Base-by-base conservation (phyloP, 1,284 basidiomycete genomes). In the Sparassis latifolia region DNA sequence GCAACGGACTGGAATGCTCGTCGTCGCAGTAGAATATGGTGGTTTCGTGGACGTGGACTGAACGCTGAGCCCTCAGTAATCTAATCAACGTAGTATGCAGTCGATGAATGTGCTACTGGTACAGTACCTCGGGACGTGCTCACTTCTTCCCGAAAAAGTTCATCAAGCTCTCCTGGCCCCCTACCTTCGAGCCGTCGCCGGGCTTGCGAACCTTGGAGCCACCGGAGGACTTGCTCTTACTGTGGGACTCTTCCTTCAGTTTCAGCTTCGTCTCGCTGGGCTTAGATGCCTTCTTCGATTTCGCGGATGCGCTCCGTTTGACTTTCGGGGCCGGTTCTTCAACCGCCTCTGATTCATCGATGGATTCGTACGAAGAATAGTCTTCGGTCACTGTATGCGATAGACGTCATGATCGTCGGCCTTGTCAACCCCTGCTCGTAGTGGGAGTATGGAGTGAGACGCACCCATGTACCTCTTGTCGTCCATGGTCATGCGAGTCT, bases 351-450 rank as follows among this genome's bases (percentile, higher is more conserved):
- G 79, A 77, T 57, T 84, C 85, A 28, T 80, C 79, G 1, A 85
- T 83, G 4, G 86, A 88, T 66, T 91, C 87, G 61, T 87, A 90
- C 10, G 79, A 79, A 2, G 86, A 87, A 62, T 87, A 86, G 61
- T 90, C 88, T 61, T 87, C 83, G 33, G 77, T 84, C 12, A 79
- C 88, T 90, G 57, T 10, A 33, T 5, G 2, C 27, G 28, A 44
- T 12, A 27, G n/a, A 20, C 20, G 20, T 20, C 20, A 20, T 20
- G 20, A 10, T 12, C 9, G 5, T 30, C 35, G 9, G 42, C 38
- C 10, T 35, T 32, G n/a, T 5, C 30, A 10, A 20, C 20, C 20
- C 20, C 20, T 20, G 20, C 20, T 20, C 20, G 20, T 20, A 20
- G 20, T 20, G 20, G 20, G 20, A 20, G 20, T 20, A 20, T 20